Base-by-base conservation (phyloP, 306 rosid genomes). In the Cucurbita ficifolia region DNA sequence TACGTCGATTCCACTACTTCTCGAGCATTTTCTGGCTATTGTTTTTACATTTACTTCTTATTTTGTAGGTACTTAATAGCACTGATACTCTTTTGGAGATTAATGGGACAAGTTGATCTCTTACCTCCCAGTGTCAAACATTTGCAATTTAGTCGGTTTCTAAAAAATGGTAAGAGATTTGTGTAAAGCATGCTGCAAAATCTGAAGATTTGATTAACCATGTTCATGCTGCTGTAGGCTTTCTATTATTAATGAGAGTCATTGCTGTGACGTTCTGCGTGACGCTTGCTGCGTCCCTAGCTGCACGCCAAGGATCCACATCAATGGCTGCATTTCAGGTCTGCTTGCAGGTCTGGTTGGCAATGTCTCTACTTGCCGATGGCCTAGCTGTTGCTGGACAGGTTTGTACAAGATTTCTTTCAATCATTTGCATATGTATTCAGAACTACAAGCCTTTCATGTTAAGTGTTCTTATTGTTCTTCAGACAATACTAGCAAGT, bases 281-380 rank as follows among this genome's bases (percentile, higher is more conserved):
- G 87, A 93, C 98, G 0, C 83, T 93, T 70, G 86, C 96, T 45
- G 96, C 97, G 33, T 93, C 98, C 7, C 77, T 93, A 80, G 92
- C 98, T 71, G 98, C 98, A 68, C 89, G 94, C 17, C 85, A 82
- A 51, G 98, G 98, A 63, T 1, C 98, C 16, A 90, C 90, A 54
- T 83, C 92, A 46, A 93, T 93, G 98, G 98, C 98, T 33, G 98
- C 98, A 63, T 93, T 90, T 84, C 98, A 93, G 81, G 92, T 93
- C 64, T 93, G 97, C 81, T 82, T 93, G 81, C 98, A 93, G 82
- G 80, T 93, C 83, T 93, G 98, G 98, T 74, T 93, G 87, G 87
- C 98, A 55, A 87, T 86, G 53, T 93, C 98, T 56, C 96, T 93
- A 83, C 91, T 93, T 48, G 94, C 98, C 1, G 98, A 93, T 65